Evolutionary conservation across 345 rosid genomes (phyloP).

Genomic region (Salix caprea): DNA sequence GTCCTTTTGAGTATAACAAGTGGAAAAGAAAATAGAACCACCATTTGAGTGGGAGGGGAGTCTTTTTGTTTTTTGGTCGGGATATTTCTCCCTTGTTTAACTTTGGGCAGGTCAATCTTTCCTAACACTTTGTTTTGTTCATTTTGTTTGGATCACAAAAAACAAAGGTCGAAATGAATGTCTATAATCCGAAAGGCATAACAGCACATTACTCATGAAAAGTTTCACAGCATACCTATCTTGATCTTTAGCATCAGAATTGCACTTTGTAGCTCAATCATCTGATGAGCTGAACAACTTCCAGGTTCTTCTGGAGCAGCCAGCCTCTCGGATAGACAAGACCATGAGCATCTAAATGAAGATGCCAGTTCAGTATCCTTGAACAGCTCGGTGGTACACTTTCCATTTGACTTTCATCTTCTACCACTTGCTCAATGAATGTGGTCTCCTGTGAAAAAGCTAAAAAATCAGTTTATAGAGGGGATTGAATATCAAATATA

Average conservation of each 20-base stretch:
- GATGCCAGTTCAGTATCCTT: conserved; percentile 85
- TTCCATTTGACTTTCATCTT: conserved; percentile 94
- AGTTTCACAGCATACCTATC: conserved; percentile 19
- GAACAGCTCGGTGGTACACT: conserved; percentile 68
- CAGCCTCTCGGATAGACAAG: conserved; percentile 72
- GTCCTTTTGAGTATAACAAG: not conserved
- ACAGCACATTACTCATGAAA: too few species aligned
- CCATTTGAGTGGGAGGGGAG: not conserved
- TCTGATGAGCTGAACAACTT: conserved; percentile 40
- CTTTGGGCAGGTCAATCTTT: too few species aligned
- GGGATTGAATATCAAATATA: not conserved
- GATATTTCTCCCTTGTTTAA: too few species aligned
- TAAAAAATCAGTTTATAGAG: not conserved
- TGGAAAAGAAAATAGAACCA: not conserved
- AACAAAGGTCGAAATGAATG: too few species aligned
- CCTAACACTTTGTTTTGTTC: too few species aligned
- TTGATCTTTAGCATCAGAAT: conserved; percentile 20
- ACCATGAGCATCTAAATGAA: conserved; percentile 57
- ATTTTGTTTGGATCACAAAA: too few species aligned
- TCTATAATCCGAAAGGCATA: too few species aligned
- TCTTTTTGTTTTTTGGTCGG: too few species aligned
- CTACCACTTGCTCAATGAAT: conserved; percentile 83
- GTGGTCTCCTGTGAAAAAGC: conserved; percentile 63
- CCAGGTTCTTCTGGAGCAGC: conserved; percentile 63
- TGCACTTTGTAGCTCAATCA: conserved; percentile 25